These are phyloP conservation scores for Bretziella fagacearum DNA, from an alignment of 2,329 filamentous ascomycete species.

Conservation along the genomic window DNA sequence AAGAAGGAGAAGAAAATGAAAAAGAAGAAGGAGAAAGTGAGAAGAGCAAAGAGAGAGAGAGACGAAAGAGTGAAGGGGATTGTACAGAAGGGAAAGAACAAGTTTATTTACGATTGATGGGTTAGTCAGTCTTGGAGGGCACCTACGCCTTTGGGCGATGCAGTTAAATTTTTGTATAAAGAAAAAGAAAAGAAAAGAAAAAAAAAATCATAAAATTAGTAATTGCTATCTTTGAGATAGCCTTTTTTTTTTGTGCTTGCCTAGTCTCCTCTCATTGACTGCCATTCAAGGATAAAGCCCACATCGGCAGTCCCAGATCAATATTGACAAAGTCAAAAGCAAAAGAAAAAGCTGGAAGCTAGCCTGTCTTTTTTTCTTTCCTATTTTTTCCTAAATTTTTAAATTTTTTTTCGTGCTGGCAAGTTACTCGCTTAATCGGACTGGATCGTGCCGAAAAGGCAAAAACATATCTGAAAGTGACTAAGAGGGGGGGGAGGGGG, in stretches of 20 bases:
- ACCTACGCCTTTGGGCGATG: not conserved
- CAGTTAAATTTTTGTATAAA: not conserved
- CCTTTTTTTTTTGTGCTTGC: not conserved
- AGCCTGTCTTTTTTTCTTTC: too few species aligned
- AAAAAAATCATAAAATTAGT: constrained; percentile 1
- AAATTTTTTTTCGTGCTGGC: constrained; percentile 7
- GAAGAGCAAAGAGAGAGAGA: too few species aligned
- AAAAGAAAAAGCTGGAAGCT: not conserved
- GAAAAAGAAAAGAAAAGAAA: constrained; percentile 3
- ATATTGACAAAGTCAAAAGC: not conserved
- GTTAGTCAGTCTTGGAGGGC: too few species aligned
- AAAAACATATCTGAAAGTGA: too few species aligned
- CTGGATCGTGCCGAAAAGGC: constrained; percentile 2
- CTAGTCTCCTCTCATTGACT: not conserved
- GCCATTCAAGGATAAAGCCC: not conserved
- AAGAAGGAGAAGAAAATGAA: too few species aligned
- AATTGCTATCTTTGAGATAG: constrained; percentile 1
- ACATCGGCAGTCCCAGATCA: not conserved
- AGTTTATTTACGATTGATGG: not conserved
- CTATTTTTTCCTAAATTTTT: too few species aligned
- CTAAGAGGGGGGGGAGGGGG: too few species aligned
- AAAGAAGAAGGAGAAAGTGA: too few species aligned
- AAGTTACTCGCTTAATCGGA: constrained; percentile 5
- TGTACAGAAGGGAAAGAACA: too few species aligned
- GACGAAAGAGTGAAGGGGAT: too few species aligned